Percentiles rank a stretch among this genome's conserved stretches.
These are phyloP conservation scores for Pseudogymnoascus sp. DNA, from an alignment of 2,329 filamentous ascomycete genomes.

Conservation along the genomic window DNA sequence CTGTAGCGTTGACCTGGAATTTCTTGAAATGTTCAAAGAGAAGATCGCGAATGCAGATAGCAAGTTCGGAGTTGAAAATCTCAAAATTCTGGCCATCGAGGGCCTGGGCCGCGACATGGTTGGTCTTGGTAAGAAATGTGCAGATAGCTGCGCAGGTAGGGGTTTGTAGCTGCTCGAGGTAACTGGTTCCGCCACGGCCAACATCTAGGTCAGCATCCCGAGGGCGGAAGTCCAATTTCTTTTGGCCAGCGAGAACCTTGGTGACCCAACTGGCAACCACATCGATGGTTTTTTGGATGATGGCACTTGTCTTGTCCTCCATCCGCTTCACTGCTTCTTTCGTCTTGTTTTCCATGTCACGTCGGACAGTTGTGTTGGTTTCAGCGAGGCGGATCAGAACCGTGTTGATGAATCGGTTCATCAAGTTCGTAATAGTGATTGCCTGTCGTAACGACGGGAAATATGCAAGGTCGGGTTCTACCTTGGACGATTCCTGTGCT, in stretches of 20 bases:
- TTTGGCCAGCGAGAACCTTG: constrained; percentile 56
- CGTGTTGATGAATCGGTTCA: constrained; percentile 84
- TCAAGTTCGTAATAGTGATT: constrained; percentile 83
- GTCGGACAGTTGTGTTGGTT: constrained; percentile 75
- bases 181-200: constrained; percentile 34
- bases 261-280: constrained; percentile 55
- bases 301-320: constrained; percentile 60
- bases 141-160: constrained; percentile 75
- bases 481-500: constrained; percentile 69
- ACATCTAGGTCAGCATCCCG: constrained; percentile 53
- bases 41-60: constrained; percentile 65
- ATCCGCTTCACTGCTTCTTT: constrained; percentile 51
- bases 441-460: constrained; percentile 70
- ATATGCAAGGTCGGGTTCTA: constrained; percentile 81
- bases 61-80: constrained; percentile 75
- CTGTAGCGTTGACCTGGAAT: constrained; percentile 86
- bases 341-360: constrained; percentile 62
- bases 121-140: constrained; percentile 66
- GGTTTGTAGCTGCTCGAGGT: constrained; percentile 73
- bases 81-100: constrained; percentile 80
- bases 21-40: constrained; percentile 92
- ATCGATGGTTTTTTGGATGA: constrained; percentile 62
- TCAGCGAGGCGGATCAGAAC: constrained; percentile 86
- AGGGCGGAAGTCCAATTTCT: constrained; percentile 63
- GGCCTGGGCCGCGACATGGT: constrained; percentile 55